Percentiles rank a stretch among this genome's conserved stretches.
phyloP scores from a whole-genome alignment of 2,329 filamentous ascomycete genomes.

The Neofusicoccum parvum region DNA sequence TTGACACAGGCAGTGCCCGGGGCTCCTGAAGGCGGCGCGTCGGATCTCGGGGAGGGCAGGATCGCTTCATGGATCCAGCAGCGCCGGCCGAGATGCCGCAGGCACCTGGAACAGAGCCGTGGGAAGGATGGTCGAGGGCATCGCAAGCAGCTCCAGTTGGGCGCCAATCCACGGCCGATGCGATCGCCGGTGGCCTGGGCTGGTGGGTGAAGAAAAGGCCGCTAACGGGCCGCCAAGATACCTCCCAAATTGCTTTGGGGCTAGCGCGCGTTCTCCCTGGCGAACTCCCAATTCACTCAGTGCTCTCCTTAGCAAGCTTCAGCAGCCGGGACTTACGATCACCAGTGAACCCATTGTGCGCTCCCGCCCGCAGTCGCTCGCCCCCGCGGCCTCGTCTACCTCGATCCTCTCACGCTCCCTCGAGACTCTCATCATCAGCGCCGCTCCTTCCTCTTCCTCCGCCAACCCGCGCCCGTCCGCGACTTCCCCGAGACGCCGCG shows the following conservation, averaged over 20 bases:
- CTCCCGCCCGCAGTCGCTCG: conserved; percentile 14
- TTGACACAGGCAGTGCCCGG: conserved; percentile 16
- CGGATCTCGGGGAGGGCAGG: conserved; percentile 8
- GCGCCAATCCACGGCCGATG: conserved; percentile 5
- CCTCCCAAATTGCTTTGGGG: background rate
- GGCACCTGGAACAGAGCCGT: background rate
- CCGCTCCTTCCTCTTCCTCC: conserved; percentile 21
- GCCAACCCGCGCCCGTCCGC: conserved; percentile 21
- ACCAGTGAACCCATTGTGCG: conserved; percentile 14
- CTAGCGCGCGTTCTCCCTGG: background rate
- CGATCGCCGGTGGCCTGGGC: background rate
- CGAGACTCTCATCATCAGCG: background rate
- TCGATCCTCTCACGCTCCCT: conserved; percentile 12
- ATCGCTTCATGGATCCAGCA: conserved; percentile 7
- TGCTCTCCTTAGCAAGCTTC: conserved; percentile 12
- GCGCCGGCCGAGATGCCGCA: conserved; percentile 10
- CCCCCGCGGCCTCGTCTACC: conserved; percentile 18
- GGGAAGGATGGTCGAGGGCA: background rate
- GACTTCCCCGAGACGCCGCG: conserved; percentile 19
- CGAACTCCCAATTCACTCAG: background rate
- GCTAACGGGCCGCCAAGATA: background rate
- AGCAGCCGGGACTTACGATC: conserved; percentile 13
- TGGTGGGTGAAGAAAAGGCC: background rate
- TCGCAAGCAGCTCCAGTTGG: conserved; percentile 12
- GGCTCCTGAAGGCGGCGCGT: conserved; percentile 24